Evolutionary conservation across 1,284 basidiomycete species (phyloP), one percentile per base, ranked within the genome.

Genomic region (Papiliotrema laurentii): DNA sequence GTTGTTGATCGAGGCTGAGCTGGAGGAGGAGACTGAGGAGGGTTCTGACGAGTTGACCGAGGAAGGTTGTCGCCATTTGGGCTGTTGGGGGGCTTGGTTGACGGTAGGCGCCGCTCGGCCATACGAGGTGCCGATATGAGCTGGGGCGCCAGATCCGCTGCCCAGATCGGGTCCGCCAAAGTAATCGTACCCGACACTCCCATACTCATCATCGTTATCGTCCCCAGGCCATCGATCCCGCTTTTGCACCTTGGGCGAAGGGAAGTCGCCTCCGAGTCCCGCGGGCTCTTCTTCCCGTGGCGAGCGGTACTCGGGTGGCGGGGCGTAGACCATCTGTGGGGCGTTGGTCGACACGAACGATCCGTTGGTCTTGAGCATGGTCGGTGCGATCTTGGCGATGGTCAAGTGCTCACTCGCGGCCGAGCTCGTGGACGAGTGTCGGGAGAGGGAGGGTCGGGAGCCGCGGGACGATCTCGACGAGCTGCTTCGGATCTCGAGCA

Each of bases 351-450:
- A 63, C 3, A 74, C 72, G 54, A 74, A 69, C 6, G 65, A 50
- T 19, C 77, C 75, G 44, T 65, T 67, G 3, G 87, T 89, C 78
- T 97, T 98, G 60, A 98, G 79, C 39, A 89, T 81, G 1, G 94
- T 93, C 0, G 94, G 94, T 0, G 92, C 87, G 56, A 98, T 93
- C 40, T 90, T 87, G 13, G 91, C 92, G 56, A 97, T 98, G 5
- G 91, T 94, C 54, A 89, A 79, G 50, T 85, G 80, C 38, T 83
- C 76, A 35, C 80, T 77, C 16, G 45, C 40, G 11, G 54, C 26
- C 6, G 61, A 61, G 9, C 55, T 51, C n/a, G 54, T 55, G 9
- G 67, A 69, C 5, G 63, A 61, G 42, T 66, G 54, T n/a, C 66
- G 59, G 19, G 55, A 63, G 22, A 69, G 27, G 11, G 60, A 66